A percentile compares a stretch with the other conserved stretches of the same genome.
Evolutionary conservation across 805 yeast species (phyloP).

Genomic region (Saturnispora sanitii): DNA sequence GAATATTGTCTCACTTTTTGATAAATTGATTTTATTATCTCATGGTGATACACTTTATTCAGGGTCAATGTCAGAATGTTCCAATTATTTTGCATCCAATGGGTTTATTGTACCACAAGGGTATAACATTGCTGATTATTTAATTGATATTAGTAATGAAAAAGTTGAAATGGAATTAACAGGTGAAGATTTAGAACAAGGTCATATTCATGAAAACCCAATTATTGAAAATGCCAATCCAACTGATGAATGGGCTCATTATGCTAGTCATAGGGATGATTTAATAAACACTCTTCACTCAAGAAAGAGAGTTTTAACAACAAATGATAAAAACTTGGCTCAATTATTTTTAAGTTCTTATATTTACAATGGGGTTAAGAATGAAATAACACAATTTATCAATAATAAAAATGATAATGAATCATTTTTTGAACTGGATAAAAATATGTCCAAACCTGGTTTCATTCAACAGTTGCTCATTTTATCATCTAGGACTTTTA

Average conservation of each 20-base stretch:
- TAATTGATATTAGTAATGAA: conserved; percentile 83
- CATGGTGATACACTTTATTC: conserved; percentile 82
- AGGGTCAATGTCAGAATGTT: conserved; percentile 69
- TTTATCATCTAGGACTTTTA: conserved; percentile 78
- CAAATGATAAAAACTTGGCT: conserved; percentile 11
- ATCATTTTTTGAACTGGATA: conserved; percentile 22
- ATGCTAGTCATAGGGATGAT: conserved; percentile 72
- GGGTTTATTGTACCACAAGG: conserved; percentile 84
- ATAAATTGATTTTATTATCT: conserved; percentile 67
- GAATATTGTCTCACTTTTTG: conserved; percentile 86
- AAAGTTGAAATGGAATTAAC: conserved; percentile 14
- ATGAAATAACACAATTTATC: conserved; percentile 27
- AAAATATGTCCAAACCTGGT: conserved; percentile 41
- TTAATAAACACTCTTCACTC: conserved; percentile 27
- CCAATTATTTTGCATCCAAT: conserved; percentile 60
- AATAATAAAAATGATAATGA: background rate
- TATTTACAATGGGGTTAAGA: conserved; percentile 31
- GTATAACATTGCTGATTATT: conserved; percentile 86
- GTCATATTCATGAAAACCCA: conserved; percentile 22
- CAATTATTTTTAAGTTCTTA: conserved; percentile 26
- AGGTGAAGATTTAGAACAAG: conserved; percentile 14
- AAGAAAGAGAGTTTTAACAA: conserved; percentile 2
- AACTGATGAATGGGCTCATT: conserved; percentile 81
- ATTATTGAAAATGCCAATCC: conserved; percentile 16
- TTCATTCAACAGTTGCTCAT: conserved; percentile 59